Evolutionary conservation across 495 filamentous ascomycete genomes (phyloP).

Genomic region (Parathielavia hyrcaniae): DNA sequence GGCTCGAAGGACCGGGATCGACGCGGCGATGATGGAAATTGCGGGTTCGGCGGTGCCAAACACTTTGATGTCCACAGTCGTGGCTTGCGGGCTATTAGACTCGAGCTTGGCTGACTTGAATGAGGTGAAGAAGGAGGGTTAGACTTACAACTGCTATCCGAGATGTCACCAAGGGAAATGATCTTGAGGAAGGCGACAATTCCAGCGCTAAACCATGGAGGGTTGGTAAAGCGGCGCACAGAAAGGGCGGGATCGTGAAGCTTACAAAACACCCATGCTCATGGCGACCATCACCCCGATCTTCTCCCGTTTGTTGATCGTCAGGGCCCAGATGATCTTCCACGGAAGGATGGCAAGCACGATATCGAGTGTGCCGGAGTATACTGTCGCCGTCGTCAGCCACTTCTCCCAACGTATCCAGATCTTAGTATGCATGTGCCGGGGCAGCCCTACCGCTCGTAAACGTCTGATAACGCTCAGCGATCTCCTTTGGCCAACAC

Average conservation of each 20-base stretch:
- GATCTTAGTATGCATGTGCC: background rate
- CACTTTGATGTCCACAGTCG: background rate
- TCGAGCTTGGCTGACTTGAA: background rate
- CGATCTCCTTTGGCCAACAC: background rate
- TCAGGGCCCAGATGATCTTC: constrained; percentile 22
- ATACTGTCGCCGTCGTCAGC: background rate
- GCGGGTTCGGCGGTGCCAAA: background rate
- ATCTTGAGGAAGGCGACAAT: background rate
- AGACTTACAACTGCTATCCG: constrained; percentile 1
- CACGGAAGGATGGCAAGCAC: constrained; percentile 27
- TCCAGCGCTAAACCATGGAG: background rate
- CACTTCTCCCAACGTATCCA: too few relatives aligned
- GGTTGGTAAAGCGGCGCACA: background rate
- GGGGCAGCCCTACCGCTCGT: background rate
- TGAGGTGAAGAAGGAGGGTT: background rate
- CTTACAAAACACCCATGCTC: constrained; percentile 26
- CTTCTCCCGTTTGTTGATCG: constrained; percentile 27
- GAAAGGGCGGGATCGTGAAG: background rate
- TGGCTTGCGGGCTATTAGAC: background rate
- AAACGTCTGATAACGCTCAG: background rate
- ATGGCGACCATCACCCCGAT: constrained; percentile 25
- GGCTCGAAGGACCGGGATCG: too few relatives aligned
- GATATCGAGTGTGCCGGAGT: constrained; percentile 17
- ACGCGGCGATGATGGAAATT: too few relatives aligned
- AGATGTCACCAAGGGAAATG: background rate